Evolutionary conservation across 2,329 filamentous ascomycete genomes (phyloP), one percentile per base, ranked within the genome.

Genomic region (Plectosphaerella sp.): DNA sequence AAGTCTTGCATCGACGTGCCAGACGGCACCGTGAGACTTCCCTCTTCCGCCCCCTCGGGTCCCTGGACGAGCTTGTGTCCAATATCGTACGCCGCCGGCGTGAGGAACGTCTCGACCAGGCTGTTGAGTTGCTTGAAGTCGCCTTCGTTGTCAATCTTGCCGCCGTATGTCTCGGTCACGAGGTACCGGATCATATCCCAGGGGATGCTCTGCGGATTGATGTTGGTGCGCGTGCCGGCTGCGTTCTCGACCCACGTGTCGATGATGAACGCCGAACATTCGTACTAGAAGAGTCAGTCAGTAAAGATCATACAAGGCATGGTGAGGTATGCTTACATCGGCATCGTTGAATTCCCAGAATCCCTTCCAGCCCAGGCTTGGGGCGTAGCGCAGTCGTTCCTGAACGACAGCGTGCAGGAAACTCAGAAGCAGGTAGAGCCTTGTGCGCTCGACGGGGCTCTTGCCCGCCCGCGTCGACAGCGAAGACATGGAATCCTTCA

Each of bases 311-410:
- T 36, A n/a, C 12, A 54, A 37, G 4, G 15, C 12, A 45, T 18
- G 25, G 43, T 14, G 39, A 16, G 33, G 37, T 42, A 52, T 59
- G 86, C 89, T 88, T 83, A 95, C 90, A 72, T 99, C 94, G 61
- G 92, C 96, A 71, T 99, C 95, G 67, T 99, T 99, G 71, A 99
- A 99, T 72, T 99, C 95, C 94, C 95, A 99, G 79, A 97, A 96
- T 50, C 91, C 91, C 76, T 96, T 97, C 94, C 94, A 99, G 55
- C 94, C 94, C 51, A 99, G 77, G 52, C 82, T 93, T 1, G 94
- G 95, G 22, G 93, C 92, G 68, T 99, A 99, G 57, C 94, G 88
- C 57, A 99, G 77, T 61, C 95, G 82, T 70, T 99, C 94, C 69
- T 99, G 94, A 11, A 97, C 86, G 37, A 99, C 92, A 7, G 94